phyloP scores from a whole-genome alignment of 768 basidiomycete species.

The Tricholoma matsutake region DNA sequence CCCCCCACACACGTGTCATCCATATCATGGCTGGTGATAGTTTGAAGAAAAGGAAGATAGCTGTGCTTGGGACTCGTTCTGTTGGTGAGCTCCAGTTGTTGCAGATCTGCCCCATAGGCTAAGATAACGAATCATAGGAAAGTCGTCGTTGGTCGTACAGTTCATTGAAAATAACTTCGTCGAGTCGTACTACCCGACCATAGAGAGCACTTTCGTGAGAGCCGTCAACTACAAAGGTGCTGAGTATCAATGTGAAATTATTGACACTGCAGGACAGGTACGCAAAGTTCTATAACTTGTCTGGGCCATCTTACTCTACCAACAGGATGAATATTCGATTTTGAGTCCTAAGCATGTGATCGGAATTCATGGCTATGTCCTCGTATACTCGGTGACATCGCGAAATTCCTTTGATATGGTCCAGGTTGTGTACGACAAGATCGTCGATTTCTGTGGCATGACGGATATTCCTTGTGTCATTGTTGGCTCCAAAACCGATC shows the following conservation, averaged over 20 bases:
- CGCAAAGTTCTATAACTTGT: conserved; percentile 19
- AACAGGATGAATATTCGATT: conserved; percentile 87
- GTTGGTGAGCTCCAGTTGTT: conserved; percentile 57
- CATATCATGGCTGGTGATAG: conserved; percentile 18
- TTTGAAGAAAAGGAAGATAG: conserved; percentile 77
- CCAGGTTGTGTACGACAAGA: conserved; percentile 88
- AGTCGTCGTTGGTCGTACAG: conserved; percentile 86
- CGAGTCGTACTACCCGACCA: conserved; percentile 89
- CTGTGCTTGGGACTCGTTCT: conserved; percentile 79
- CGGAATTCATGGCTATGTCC: conserved; percentile 90
- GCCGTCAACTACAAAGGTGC: conserved; percentile 72
- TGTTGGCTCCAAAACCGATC: conserved; percentile 86
- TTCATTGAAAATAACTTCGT: conserved; percentile 86
- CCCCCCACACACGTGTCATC: conserved; percentile 26
- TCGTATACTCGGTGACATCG: conserved; percentile 88
- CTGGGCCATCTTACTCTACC: conserved; percentile 6
- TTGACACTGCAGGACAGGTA: conserved; percentile 95
- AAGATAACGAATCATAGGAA: conserved; percentile 51
- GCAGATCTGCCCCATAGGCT: conserved; percentile 15
- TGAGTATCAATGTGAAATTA: conserved; percentile 89
- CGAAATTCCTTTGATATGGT: conserved; percentile 90
- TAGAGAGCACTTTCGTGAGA: conserved; percentile 78
- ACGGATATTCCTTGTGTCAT: conserved; percentile 86
- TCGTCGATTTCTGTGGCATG: conserved; percentile 80
- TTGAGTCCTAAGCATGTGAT: conserved; percentile 87